Conservation (phyloP, 805 yeast genomes). For the Aciculoconidium aculeatum region DNA sequence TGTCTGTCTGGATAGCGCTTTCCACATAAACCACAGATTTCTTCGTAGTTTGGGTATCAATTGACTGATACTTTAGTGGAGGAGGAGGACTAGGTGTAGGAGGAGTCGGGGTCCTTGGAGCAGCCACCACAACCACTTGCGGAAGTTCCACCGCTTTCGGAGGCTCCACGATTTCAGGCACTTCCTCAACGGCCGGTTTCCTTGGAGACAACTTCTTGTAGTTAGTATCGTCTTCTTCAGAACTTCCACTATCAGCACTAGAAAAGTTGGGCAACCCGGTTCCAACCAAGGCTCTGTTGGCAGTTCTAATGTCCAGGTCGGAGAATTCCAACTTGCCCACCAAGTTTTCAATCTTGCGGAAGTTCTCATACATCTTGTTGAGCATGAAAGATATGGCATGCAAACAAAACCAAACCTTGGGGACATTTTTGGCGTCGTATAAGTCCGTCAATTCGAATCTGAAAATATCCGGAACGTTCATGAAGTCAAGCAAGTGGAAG, state of each 20-base stretch:
- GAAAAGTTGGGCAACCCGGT: constrained; percentile 71
- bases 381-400: constrained; percentile 82
- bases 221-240: constrained; percentile 9
- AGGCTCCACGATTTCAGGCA: constrained; percentile 9
- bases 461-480: constrained; percentile 81
- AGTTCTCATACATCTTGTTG: constrained; percentile 44
- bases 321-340: constrained; percentile 59
- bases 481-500: constrained; percentile 59
- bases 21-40: constrained; percentile 6
- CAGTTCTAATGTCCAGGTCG: constrained; percentile 60
- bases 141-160: constrained; percentile 4
- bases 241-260: constrained; percentile 29
- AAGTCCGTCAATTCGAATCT: constrained; percentile 89
- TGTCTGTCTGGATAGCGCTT: constrained; percentile 7
- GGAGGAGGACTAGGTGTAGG: constrained; percentile 1
- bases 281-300: constrained; percentile 66
- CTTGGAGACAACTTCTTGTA: constrained; percentile 8
- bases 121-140: background rate
- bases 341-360: constrained; percentile 57
- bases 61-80: background rate
- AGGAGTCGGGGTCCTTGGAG: too few species aligned
- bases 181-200: constrained; percentile 14
- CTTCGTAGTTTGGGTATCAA: background rate
- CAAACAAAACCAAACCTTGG: constrained; percentile 88
- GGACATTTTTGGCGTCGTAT: constrained; percentile 86